These are phyloP conservation scores for Madurella mycetomatis DNA, from an alignment of 2,329 filamentous ascomycete species.

Conservation along the genomic window DNA sequence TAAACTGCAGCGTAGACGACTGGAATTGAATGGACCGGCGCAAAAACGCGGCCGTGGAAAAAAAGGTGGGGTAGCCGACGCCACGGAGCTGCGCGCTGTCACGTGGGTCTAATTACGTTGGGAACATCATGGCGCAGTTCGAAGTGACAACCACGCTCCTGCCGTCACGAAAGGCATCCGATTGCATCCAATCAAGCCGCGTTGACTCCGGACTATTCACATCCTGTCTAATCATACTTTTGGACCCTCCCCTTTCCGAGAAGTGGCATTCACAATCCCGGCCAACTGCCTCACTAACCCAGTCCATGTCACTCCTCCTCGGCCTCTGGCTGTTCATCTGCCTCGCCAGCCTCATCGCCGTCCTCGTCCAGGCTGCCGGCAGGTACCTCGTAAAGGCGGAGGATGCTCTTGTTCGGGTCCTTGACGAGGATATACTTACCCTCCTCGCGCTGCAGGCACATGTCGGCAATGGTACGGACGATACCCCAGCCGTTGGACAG, in stretches of 20 bases:
- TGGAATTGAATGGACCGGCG: neutral
- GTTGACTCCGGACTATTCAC: neutral
- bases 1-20: neutral
- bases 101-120: slow-evolving; percentile 3
- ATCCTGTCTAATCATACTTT: neutral
- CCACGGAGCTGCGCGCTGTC: slow-evolving; percentile 12
- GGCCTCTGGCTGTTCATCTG: slow-evolving; percentile 50
- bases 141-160: no score
- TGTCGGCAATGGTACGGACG: slow-evolving; percentile 94
- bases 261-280: no score
- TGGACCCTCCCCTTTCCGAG: neutral
- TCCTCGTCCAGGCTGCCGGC: slow-evolving; percentile 86
- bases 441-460: slow-evolving; percentile 73
- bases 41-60: neutral
- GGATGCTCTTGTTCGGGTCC: slow-evolving; percentile 96
- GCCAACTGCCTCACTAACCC: neutral
- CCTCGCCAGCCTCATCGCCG: slow-evolving; percentile 57
- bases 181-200: neutral
- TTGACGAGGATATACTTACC: slow-evolving; percentile 78
- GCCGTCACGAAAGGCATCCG: no score
- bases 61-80: slow-evolving; percentile 9
- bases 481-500: slow-evolving; percentile 98
- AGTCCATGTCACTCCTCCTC: slow-evolving; percentile 37
- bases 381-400: slow-evolving; percentile 90
- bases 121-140: no score